phyloP scores from a whole-genome alignment of 768 basidiomycete species.

The Clavaria fumosa region DNA sequence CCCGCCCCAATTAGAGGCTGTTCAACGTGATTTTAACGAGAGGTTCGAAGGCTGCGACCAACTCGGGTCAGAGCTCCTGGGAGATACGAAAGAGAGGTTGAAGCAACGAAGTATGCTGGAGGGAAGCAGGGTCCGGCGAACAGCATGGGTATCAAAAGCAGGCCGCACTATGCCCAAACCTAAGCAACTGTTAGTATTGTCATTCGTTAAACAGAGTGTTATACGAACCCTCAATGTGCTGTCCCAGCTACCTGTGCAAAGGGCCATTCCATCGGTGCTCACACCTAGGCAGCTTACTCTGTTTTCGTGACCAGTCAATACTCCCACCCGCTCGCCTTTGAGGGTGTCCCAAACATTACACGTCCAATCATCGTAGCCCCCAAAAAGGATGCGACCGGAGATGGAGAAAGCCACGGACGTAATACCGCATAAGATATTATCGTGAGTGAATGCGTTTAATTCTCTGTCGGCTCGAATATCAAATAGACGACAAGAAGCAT shows the following conservation, averaged over 20 bases:
- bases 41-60: too few relatives aligned
- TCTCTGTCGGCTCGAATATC: slow-evolving; percentile 97
- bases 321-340: slow-evolving; percentile 96
- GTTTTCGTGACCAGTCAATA: slow-evolving; percentile 96
- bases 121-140: too few relatives aligned
- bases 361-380: slow-evolving; percentile 99
- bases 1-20: too few relatives aligned
- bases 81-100: too few relatives aligned
- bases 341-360: slow-evolving; percentile 99
- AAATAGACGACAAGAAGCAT: slow-evolving; percentile 95
- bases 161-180: slow-evolving; percentile 73
- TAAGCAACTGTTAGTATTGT: slow-evolving; percentile 15
- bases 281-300: slow-evolving; percentile 94
- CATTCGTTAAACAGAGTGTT: slow-evolving; percentile 3
- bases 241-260: slow-evolving; percentile 98
- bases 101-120: too few relatives aligned
- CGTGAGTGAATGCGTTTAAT: slow-evolving; percentile 91
- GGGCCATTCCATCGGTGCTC: slow-evolving; percentile 91
- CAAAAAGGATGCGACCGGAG: slow-evolving; percentile 93
- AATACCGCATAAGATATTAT: slow-evolving; percentile 97
- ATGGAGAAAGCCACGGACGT: slow-evolving; percentile 98
- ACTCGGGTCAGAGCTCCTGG: too few relatives aligned
- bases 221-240: slow-evolving; percentile 78
- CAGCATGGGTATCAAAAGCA: too few relatives aligned
- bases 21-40: too few relatives aligned